A percentile compares a stretch with the other conserved stretches of the same genome.
phyloP scores from a whole-genome alignment of 2,329 filamentous ascomycete genomes.

The Alternaria sp. region DNA sequence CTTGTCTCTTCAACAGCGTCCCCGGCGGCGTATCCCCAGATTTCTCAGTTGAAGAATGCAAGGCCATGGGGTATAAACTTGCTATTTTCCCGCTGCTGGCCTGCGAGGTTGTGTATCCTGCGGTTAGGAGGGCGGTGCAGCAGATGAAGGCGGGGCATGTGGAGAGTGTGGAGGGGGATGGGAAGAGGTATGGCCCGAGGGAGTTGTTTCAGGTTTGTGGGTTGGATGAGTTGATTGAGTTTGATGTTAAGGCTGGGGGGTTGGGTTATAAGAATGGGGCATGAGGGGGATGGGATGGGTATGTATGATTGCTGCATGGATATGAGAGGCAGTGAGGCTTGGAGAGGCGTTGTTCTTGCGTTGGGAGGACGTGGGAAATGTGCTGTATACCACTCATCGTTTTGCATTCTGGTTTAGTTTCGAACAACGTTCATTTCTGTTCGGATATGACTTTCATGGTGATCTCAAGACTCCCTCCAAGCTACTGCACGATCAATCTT shows the following conservation, averaged over 20 bases:
- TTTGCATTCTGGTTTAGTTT: not conserved
- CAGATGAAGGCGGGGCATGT: constrained; percentile 40
- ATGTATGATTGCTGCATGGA: not conserved
- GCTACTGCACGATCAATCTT: not conserved
- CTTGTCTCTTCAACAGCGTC: constrained; percentile 65
- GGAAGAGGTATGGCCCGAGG: constrained; percentile 55
- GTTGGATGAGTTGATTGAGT: constrained; percentile 57
- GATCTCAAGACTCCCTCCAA: not conserved
- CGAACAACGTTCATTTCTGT: not conserved
- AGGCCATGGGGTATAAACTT: constrained; percentile 63
- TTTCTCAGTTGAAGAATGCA: constrained; percentile 60
- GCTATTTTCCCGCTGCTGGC: constrained; percentile 61
- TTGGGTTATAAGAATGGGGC: constrained; percentile 36
- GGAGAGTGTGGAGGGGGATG: constrained; percentile 47
- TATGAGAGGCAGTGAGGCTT: not conserved
- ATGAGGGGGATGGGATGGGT: not conserved
- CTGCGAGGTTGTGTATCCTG: constrained; percentile 43
- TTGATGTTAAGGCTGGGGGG: constrained; percentile 57
- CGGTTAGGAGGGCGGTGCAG: constrained; percentile 36
- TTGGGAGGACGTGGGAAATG: not conserved
- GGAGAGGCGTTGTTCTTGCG: not conserved
- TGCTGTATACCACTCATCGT: constrained; percentile 1
- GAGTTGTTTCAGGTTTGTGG: constrained; percentile 62
- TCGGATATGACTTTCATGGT: no score
- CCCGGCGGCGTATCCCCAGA: constrained; percentile 63